Evolutionary conservation across 805 yeast genomes (phyloP).

Genomic region (Wickerhamomyces rabaulensis): DNA sequence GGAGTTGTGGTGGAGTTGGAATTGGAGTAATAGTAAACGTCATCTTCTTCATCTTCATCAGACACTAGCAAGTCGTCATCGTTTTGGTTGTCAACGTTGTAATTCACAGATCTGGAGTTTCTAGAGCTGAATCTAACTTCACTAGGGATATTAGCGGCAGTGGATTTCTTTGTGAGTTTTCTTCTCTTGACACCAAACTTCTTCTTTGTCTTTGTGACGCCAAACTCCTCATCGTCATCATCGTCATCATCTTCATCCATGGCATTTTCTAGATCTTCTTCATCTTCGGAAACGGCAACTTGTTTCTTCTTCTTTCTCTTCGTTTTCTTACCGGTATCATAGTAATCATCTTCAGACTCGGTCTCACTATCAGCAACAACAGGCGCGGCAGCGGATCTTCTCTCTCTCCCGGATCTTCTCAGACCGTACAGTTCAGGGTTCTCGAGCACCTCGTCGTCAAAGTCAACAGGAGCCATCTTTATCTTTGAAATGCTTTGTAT

Average conservation of each 20-base stretch:
- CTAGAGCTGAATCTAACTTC: conserved; percentile 79
- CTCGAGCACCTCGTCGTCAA: conserved; percentile 51
- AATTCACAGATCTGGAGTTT: conserved; percentile 59
- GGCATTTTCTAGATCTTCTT: conserved; percentile 22
- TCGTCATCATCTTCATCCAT: conserved; percentile 27
- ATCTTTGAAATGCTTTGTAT: too few relatives aligned
- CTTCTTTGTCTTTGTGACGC: conserved; percentile 24
- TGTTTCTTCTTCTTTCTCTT: conserved; percentile 26
- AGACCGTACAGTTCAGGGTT: conserved; percentile 84
- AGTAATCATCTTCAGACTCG: conserved; percentile 25
- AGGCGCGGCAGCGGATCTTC: conserved; percentile 31
- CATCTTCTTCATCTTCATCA: conserved; percentile 26
- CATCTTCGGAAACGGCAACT: conserved; percentile 18
- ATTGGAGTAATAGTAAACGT: conserved; percentile 18
- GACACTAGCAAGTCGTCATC: conserved; percentile 37
- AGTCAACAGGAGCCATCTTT: conserved; percentile 19
- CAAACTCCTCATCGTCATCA: conserved; percentile 35
- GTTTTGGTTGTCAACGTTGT: conserved; percentile 62
- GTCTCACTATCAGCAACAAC: conserved; percentile 16
- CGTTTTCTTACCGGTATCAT: conserved; percentile 9
- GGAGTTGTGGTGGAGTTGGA: conserved; percentile 24
- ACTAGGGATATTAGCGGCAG: conserved; percentile 22
- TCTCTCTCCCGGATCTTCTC: conserved; percentile 53
- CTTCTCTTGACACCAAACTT: conserved; percentile 19
- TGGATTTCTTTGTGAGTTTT: conserved; percentile 15